These are phyloP conservation scores for Fusarium lateritium DNA, from an alignment of 2,329 filamentous ascomycete species.

Conservation along the genomic window DNA sequence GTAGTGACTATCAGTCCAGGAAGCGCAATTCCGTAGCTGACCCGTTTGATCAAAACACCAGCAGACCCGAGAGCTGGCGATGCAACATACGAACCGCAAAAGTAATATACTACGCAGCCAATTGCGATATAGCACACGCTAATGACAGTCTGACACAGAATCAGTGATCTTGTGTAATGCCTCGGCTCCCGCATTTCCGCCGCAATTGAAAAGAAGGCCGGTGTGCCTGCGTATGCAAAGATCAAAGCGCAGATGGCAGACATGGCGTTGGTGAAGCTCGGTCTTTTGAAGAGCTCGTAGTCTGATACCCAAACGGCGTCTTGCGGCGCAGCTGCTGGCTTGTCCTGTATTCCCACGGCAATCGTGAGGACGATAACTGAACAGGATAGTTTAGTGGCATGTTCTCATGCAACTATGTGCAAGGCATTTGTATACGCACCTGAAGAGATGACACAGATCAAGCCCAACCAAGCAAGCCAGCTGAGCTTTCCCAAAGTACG, in stretches of 20 bases:
- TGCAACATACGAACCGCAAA: conserved; percentile 61
- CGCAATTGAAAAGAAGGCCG: conserved; percentile 52
- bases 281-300: conserved; percentile 7
- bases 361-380: conserved; percentile 40
- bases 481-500: conserved; percentile 52
- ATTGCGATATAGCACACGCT: conserved; percentile 53
- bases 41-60: conserved; percentile 57
- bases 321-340: conserved; percentile 30
- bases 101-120: conserved; percentile 60
- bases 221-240: conserved; percentile 56
- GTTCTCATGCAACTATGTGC: too few species aligned
- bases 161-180: conserved; percentile 37
- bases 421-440: neutral
- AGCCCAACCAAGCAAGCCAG: conserved; percentile 52
- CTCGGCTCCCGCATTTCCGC: conserved; percentile 53
- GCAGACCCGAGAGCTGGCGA: conserved; percentile 63
- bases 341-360: conserved; percentile 40
- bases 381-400: neutral
- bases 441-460: conserved; percentile 22
- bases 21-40: conserved; percentile 57
- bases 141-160: conserved; percentile 48
- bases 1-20: conserved; percentile 48
- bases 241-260: conserved; percentile 52
- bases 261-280: conserved; percentile 38
- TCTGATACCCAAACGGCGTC: conserved; percentile 24